Evolutionary conservation across 345 rosid species (phyloP).

Genomic region (Erodium maritimum): DNA sequence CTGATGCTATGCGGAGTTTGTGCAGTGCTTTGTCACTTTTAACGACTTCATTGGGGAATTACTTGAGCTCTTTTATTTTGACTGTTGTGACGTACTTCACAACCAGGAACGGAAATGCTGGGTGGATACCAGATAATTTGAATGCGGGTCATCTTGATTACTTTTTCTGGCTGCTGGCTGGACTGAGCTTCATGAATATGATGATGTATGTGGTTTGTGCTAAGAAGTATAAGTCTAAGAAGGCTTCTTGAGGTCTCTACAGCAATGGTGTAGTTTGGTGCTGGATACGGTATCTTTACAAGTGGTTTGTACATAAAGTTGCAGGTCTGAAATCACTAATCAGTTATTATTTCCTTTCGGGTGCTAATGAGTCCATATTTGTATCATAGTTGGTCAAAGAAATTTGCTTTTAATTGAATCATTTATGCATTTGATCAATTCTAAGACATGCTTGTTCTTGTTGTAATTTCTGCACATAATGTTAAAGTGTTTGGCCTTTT

Average conservation of each 20-base stretch:
- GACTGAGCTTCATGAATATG: conserved; percentile 25
- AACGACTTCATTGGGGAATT: conserved; percentile 30
- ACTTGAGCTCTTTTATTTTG: conserved; percentile 31
- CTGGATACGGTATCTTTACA: too few relatives aligned
- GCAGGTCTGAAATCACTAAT: too few relatives aligned
- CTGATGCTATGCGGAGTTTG: conserved; percentile 22
- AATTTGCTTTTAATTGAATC: too few relatives aligned
- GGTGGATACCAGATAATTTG: conserved; percentile 39
- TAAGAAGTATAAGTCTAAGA: conserved; percentile 22
- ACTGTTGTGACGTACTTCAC: conserved; percentile 24
- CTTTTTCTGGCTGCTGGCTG: conserved; percentile 33
- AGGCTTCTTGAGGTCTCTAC: conserved; percentile 1
- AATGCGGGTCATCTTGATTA: conserved; percentile 37
- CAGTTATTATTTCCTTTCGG: too few relatives aligned
- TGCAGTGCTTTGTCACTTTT: conserved; percentile 20
- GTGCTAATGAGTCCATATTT: too few relatives aligned
- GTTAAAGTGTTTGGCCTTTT: too few relatives aligned
- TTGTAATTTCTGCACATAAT: too few relatives aligned
- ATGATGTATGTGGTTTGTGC: conserved; percentile 24
- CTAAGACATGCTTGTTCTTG: too few relatives aligned
- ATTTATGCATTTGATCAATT: too few relatives aligned
- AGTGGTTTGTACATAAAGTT: too few relatives aligned
- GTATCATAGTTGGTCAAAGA: too few relatives aligned
- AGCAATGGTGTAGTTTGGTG: too few relatives aligned
- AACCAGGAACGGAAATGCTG: conserved; percentile 16